Evolutionary conservation across 495 filamentous ascomycete species (phyloP).

Genomic region (Physcia stellaris): DNA sequence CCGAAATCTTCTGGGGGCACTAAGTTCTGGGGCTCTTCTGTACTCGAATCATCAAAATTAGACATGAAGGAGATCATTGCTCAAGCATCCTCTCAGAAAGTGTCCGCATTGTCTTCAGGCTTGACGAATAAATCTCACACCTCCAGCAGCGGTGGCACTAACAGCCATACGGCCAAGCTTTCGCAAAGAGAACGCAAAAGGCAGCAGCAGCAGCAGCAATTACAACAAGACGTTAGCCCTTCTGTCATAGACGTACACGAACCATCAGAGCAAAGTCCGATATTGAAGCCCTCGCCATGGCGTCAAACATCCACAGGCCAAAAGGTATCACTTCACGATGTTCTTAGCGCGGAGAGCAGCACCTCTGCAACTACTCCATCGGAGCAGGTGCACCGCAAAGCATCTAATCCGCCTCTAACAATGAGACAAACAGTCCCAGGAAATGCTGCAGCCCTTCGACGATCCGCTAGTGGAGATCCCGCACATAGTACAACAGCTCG

Average conservation of each 20-base stretch:
- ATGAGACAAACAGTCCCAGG: slow-evolving; percentile 44
- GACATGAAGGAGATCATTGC: slow-evolving; percentile 76
- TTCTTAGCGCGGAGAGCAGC: slow-evolving; percentile 19
- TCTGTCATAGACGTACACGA: slow-evolving; percentile 21
- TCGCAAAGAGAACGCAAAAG: slow-evolving; percentile 89
- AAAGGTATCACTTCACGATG: slow-evolving; percentile 25
- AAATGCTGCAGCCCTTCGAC: slow-evolving; percentile 18
- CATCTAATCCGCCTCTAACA: slow-evolving; percentile 39
- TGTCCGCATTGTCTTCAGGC: slow-evolving; percentile 62
- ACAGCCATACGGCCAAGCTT: slow-evolving; percentile 36
- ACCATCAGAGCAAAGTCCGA: slow-evolving; percentile 2
- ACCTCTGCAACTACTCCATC: slow-evolving; percentile 12
- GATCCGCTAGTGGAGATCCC: slow-evolving; percentile 15
- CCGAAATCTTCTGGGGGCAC: slow-evolving; percentile 2
- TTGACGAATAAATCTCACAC: slow-evolving; percentile 30
- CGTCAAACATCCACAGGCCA: slow-evolving; percentile 27
- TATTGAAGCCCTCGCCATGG: slow-evolving; percentile 50
- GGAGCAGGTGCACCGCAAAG: slow-evolving; percentile 13
- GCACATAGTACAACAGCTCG: slow-evolving; percentile 13
- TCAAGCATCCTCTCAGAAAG: slow-evolving; percentile 46
- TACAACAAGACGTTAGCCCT: neutral
- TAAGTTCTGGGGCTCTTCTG: slow-evolving; percentile 47
- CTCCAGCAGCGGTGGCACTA: slow-evolving; percentile 17
- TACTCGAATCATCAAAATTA: slow-evolving; percentile 46
- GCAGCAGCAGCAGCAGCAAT: slow-evolving; percentile 48